Percentiles rank a stretch among this genome's conserved stretches.
These are phyloP conservation scores for Lodderomyces pseudojiufengensis DNA, from an alignment of 1,139 yeast species.

Conservation along the genomic window DNA sequence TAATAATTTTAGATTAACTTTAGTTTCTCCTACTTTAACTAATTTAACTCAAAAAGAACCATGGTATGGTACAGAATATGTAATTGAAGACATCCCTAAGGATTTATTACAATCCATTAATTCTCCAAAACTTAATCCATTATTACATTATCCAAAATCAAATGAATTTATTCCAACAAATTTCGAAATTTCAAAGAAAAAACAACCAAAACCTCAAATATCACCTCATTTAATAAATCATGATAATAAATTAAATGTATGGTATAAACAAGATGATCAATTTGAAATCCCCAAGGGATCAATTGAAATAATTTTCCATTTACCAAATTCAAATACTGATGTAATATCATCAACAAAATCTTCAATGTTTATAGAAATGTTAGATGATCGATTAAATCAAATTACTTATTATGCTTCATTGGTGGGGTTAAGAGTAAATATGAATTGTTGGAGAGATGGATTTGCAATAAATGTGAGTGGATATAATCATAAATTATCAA, in stretches of 20 bases:
- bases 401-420: conserved; percentile 78
- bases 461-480: conserved; percentile 67
- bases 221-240: conserved; percentile 40
- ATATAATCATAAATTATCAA: conserved; percentile 74
- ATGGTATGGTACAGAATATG: conserved; percentile 90
- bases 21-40: conserved; percentile 50
- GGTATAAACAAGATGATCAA: conserved; percentile 91
- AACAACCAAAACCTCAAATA: conserved; percentile 26
- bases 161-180: conserved; percentile 81
- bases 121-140: conserved; percentile 3
- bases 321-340: conserved; percentile 59
- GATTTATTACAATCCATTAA: conserved; percentile 23
- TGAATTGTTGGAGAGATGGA: conserved; percentile 67
- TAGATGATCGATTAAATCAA: conserved; percentile 75
- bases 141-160: conserved; percentile 59
- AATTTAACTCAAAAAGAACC: conserved; percentile 51
- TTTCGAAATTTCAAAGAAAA: conserved; percentile 54
- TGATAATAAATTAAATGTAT: conserved; percentile 42
- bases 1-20: conserved; percentile 56
- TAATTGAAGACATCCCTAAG: conserved; percentile 41
- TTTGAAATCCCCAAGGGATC: conserved; percentile 87
- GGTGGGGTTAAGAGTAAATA: conserved; percentile 66
- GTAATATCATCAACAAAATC: conserved; percentile 57
- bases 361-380: conserved; percentile 59
- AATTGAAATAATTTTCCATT: conserved; percentile 59